Evolutionary conservation across 2,329 filamentous ascomycete species (phyloP).

Genomic region (Colletotrichum siamense): DNA sequence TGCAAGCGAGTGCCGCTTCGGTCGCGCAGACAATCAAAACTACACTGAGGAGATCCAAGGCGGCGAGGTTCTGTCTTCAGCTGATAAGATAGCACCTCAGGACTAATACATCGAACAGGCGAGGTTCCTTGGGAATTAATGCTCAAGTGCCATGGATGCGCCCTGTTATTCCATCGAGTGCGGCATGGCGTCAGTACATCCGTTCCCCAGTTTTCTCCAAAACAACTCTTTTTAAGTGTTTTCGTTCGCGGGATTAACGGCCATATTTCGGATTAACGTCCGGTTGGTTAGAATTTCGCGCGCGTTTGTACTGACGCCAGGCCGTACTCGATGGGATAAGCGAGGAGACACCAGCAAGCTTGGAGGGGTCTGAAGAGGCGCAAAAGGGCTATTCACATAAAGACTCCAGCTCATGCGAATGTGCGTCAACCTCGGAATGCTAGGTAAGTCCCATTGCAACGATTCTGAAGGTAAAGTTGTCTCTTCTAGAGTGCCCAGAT

Average conservation of each 20-base stretch:
- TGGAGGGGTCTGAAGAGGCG: neutral
- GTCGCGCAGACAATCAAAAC: neutral
- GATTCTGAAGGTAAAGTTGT: neutral
- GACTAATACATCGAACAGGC: neutral
- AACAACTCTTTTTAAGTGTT: no score
- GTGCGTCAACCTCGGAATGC: neutral
- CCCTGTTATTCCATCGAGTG: no score
- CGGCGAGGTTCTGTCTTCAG: neutral
- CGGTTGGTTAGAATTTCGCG: no score
- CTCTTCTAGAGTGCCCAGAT: neutral
- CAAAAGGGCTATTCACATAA: neutral
- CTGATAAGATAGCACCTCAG: no score
- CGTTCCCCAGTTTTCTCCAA: no score
- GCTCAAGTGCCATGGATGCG: neutral
- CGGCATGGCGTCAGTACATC: no score
- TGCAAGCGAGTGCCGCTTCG: neutral
- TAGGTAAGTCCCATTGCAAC: neutral
- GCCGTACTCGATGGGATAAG: no score
- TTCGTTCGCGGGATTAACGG: no score
- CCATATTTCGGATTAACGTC: no score
- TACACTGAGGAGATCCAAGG: neutral
- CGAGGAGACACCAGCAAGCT: neutral
- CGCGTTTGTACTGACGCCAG: no score
- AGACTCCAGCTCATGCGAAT: neutral
- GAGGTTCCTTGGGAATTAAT: neutral